Percentiles rank a stretch among this genome's conserved stretches.
phyloP scores from a whole-genome alignment of 331 rosid species.

The Spiraea crenata region DNA sequence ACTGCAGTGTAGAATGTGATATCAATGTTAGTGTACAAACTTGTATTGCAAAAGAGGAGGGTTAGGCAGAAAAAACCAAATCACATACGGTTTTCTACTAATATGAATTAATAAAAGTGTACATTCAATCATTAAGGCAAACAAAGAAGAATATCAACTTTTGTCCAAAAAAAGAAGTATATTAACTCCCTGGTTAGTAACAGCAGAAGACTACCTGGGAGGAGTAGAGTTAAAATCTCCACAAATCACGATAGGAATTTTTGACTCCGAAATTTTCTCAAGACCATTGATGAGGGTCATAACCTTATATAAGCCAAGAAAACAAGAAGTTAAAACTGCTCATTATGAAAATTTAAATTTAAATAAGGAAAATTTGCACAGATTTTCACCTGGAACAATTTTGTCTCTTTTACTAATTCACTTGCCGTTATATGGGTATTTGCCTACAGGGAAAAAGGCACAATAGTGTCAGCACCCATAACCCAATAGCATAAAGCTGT shows the following conservation, averaged over 20 bases:
- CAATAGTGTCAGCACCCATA: not conserved
- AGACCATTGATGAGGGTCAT: slow-evolving; percentile 21
- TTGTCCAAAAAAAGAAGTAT: too few relatives aligned
- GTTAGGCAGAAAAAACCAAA: not conserved
- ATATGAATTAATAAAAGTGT: not conserved
- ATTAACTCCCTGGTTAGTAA: not conserved
- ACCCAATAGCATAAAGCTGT: slow-evolving; percentile 4
- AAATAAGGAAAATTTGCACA: slow-evolving; percentile 4
- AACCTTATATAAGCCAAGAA: slow-evolving; percentile 21
- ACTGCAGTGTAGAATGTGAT: slow-evolving; percentile 15
- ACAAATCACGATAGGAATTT: slow-evolving; percentile 31
- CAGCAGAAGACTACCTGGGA: slow-evolving; percentile 19
- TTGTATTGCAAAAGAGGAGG: not conserved
- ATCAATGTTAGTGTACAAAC: not conserved
- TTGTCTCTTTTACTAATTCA: slow-evolving; percentile 6
- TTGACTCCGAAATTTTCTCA: slow-evolving; percentile 13
- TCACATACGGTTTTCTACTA: not conserved
- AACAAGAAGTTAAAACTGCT: not conserved
- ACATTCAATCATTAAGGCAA: too few relatives aligned
- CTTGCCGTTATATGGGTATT: slow-evolving; percentile 36
- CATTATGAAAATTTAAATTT: not conserved
- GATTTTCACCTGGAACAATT: slow-evolving; percentile 27
- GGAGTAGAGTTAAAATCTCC: slow-evolving; percentile 35
- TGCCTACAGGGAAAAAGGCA: slow-evolving; percentile 20
- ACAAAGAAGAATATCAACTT: too few relatives aligned